phyloP scores from a whole-genome alignment of 1,139 yeast species.

The Geotrichum carabidarum region DNA sequence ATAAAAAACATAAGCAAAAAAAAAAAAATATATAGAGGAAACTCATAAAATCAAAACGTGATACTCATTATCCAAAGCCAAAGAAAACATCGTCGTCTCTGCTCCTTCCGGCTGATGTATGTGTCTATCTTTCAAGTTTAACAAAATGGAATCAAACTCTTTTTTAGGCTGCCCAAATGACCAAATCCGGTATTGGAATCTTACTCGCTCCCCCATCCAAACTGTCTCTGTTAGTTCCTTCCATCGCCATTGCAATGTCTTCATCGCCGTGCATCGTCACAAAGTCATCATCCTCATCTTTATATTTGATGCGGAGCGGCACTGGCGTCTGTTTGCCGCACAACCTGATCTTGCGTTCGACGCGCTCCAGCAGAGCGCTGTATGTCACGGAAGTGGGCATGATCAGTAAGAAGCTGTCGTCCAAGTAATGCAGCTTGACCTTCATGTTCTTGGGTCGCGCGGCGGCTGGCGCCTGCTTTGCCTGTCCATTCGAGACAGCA shows the following conservation, averaged over 20 bases:
- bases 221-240: slow-evolving; percentile 19
- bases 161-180: slow-evolving; percentile 19
- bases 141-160: background rate
- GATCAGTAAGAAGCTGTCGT: slow-evolving; percentile 42
- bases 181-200: slow-evolving; percentile 11
- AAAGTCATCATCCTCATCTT: slow-evolving; percentile 94
- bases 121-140: background rate
- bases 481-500: background rate
- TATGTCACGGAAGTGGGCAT: slow-evolving; percentile 48
- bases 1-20: no score
- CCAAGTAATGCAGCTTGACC: slow-evolving; percentile 47
- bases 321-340: slow-evolving; percentile 39
- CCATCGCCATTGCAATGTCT: slow-evolving; percentile 48
- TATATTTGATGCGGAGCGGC: slow-evolving; percentile 61
- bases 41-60: background rate
- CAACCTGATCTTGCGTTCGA: slow-evolving; percentile 44
- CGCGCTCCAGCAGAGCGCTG: slow-evolving; percentile 43
- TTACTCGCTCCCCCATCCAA: slow-evolving; percentile 2
- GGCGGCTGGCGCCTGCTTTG: background rate
- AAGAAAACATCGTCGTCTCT: background rate
- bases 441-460: slow-evolving; percentile 35
- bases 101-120: background rate
- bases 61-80: background rate
- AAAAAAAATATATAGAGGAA: background rate
- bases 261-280: slow-evolving; percentile 84